Evolutionary conservation across 2,329 filamentous ascomycete species (phyloP).

Genomic region (Ophiostoma pallidulum): DNA sequence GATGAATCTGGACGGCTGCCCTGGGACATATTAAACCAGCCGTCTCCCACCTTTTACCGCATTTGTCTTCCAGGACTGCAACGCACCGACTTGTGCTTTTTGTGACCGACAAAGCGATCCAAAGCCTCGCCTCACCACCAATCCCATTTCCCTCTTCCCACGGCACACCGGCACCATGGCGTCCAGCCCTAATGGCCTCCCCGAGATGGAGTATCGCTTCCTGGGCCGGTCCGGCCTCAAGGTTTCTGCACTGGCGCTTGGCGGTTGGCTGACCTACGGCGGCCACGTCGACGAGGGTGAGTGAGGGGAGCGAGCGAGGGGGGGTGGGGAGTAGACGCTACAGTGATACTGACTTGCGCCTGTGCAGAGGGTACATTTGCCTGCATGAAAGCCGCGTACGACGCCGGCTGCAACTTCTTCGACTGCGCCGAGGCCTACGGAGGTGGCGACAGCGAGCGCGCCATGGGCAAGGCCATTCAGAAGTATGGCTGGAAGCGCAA

Average conservation of each 20-base stretch:
- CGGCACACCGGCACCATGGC: background rate
- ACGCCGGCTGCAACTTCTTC: constrained; percentile 54
- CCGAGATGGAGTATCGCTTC: constrained; percentile 13
- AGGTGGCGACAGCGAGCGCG: constrained; percentile 52
- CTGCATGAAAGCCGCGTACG: constrained; percentile 53
- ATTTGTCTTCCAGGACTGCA: no score
- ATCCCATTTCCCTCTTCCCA: background rate
- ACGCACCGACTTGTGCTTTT: no score
- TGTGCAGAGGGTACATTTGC: constrained; percentile 44
- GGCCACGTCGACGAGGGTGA: constrained; percentile 24
- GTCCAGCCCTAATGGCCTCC: constrained; percentile 6
- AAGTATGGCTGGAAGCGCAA: constrained; percentile 52
- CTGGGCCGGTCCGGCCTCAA: constrained; percentile 15
- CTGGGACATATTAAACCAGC: no score
- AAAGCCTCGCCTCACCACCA: no score
- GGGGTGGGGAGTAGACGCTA: background rate
- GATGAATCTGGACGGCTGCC: no score
- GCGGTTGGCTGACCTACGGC: constrained; percentile 42
- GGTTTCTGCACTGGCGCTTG: constrained; percentile 31
- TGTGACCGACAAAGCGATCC: no score
- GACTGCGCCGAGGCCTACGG: constrained; percentile 51
- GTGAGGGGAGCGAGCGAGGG: constrained; percentile 5
- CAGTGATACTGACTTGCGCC: constrained; percentile 28
- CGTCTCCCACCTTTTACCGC: no score
- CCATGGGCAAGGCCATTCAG: constrained; percentile 54